Base-by-base conservation (phyloP, 805 yeast species). In the Hanseniaspora singularis region DNA sequence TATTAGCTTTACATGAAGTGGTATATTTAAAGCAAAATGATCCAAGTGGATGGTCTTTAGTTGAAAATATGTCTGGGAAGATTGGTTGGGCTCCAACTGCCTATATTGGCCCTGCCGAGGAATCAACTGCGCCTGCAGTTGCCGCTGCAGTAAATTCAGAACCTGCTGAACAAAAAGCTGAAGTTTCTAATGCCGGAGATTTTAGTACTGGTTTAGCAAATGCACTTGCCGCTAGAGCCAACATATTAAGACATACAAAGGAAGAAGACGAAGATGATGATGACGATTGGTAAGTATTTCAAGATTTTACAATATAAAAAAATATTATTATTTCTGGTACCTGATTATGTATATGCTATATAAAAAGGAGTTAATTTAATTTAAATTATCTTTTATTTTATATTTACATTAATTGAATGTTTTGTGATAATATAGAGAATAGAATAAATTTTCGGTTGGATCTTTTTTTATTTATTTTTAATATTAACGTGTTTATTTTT, bases 51-150 rank as follows among this genome's bases (percentile, higher is more conserved):
- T 92, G 99, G 99, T 89, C 95, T 55, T 70, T 92, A 49, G 96
- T 87, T 9, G 82, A 81, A 60, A 70, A 76, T 28, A 61, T 80
- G 51, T 88, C 81, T 57, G 92, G 83, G 1, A 73, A 68, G 49
- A 92, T 87, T 61, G 99, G 99, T 4, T 92, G 98, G 98, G 89
- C 92, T 11, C 99, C 99, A 12, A 81, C 92, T 19, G 83, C 88
- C n/a, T 92, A 88, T 60, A 76, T 89, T 57, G 77, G 69, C 18
- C 76, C 74, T 51, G 76, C n/a, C n/a, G n/a, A n/a, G n/a, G n/a
- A n/a, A n/a, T n/a, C n/a, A n/a, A n/a, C n/a, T n/a, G n/a, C n/a
- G n/a, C n/a, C n/a, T n/a, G n/a, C n/a, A n/a, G n/a, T n/a, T n/a
- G n/a, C n/a, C 16, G 47, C 64, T 9, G 48, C 63, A 26, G 40